Evolutionary conservation across 2,329 filamentous ascomycete genomes (phyloP).

Genomic region (Leptoxyphium fumago): DNA sequence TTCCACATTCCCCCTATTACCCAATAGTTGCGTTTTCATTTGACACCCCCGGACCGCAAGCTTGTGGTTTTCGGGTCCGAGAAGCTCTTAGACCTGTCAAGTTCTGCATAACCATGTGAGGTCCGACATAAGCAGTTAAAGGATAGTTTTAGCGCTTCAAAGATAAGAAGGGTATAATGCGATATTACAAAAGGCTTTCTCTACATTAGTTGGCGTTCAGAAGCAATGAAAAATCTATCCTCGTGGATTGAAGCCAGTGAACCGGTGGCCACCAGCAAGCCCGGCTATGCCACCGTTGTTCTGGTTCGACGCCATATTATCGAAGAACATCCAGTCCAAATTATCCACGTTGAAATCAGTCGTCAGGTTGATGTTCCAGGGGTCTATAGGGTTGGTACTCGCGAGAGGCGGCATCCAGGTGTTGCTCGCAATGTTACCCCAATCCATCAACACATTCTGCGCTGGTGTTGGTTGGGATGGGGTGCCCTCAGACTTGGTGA

Average conservation of each 20-base stretch:
- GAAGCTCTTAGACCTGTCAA: too few species aligned
- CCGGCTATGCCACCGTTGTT: background rate
- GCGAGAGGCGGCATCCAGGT: background rate
- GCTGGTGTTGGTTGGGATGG: background rate
- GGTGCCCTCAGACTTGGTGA: background rate
- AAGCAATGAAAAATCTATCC: too few species aligned
- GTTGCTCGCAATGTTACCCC: background rate
- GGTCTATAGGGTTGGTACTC: background rate
- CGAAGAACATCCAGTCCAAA: background rate
- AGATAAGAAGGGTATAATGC: too few species aligned
- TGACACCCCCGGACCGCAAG: too few species aligned
- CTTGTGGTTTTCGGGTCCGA: too few species aligned
- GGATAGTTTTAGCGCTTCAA: too few species aligned
- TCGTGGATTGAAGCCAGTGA: background rate
- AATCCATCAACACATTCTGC: background rate
- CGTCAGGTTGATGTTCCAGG: background rate
- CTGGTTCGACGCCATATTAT: background rate
- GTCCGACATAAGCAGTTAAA: too few species aligned
- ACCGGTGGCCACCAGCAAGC: background rate
- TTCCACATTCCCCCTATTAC: too few species aligned
- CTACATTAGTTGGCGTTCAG: too few species aligned
- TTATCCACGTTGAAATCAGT: background rate
- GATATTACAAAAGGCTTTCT: too few species aligned
- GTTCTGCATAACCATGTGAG: too few species aligned
- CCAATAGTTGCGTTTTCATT: too few species aligned